Evolutionary conservation across 441 rosid species (phyloP), one percentile per base, ranked within the genome.

Genomic region (Adansonia grandidieri): DNA sequence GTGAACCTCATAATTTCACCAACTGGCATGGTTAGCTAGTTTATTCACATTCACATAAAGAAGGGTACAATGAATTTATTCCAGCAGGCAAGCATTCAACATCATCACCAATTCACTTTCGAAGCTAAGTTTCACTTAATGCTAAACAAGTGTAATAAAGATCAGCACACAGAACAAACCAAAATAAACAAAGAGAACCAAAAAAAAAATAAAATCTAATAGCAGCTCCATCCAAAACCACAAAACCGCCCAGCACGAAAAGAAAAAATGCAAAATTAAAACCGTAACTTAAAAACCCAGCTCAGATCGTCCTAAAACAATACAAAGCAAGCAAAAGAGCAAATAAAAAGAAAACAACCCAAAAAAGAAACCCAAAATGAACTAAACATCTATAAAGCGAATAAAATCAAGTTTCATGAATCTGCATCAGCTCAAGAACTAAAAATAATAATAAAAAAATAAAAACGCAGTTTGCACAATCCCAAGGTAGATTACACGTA

Each of bases 381-480:
- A 76, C 37, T 47, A 11, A 69, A 47, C 73, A 73, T 75, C 69
- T 72, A 79, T 68, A 40, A 78, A 70, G 32, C 56, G 60, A 51
- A 44, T 48, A 74, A 58, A 80, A 78, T 62, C 74, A 79, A 66
- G 48, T 65, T 14, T 50, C 71, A 82, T 56, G 77, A 87, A 87
- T 89, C 89, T 73, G 87, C 84, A 82, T 75, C 71, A 79, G 73
- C 45, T 63, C 37, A 28, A 71, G 63, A 62, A 48, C 45, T 13
- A 24, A 61, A 20, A 51, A 54, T 54, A 54, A 42, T 42, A 42
- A 42, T 63, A 32, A 32, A 32, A 32, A 32, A 14, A 11, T 73
- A 73, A 57, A 11, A 28, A 68, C 50, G 70, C 80, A 74, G 17
- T 78, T 78, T 82, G 69, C 84, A 80, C 85, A 77, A 81, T 72